Conservation (phyloP, 768 basidiomycete species). For the Erythrobasidium yunnanense region DNA sequence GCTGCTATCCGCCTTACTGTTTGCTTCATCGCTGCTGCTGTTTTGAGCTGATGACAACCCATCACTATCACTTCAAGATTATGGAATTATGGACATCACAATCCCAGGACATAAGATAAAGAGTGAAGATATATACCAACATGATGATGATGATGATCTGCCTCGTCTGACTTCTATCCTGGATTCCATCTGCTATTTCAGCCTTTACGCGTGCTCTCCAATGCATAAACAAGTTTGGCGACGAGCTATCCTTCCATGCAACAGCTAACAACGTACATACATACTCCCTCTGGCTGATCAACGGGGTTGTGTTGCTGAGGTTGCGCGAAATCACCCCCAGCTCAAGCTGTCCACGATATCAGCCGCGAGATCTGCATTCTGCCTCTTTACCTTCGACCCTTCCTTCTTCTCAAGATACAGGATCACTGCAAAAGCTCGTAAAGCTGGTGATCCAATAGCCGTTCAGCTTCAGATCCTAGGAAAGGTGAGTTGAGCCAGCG, state of each 20-base stretch:
- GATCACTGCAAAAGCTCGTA: background rate
- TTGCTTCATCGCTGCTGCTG: background rate
- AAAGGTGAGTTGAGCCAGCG: background rate
- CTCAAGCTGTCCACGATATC: slow-evolving; percentile 15
- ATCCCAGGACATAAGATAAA: slow-evolving; percentile 19
- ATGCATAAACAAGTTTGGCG: slow-evolving; percentile 20
- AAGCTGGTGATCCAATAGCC: background rate
- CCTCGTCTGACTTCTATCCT: background rate
- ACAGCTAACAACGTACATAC: background rate
- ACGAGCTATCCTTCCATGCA: slow-evolving; percentile 15
- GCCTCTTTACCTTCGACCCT: slow-evolving; percentile 21
- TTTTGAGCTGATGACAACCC: background rate
- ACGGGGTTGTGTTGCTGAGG: background rate
- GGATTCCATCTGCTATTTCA: background rate
- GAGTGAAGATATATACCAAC: background rate
- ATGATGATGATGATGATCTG: background rate
- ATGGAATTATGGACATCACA: slow-evolving; percentile 10
- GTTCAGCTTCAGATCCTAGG: slow-evolving; percentile 1
- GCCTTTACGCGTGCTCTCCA: slow-evolving; percentile 21
- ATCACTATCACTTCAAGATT: background rate
- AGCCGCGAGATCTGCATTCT: slow-evolving; percentile 10
- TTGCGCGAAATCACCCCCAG: background rate
- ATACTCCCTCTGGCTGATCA: background rate
- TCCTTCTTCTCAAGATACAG: slow-evolving; percentile 19
- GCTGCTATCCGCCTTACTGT: background rate